Conservation (phyloP, 2,329 filamentous ascomycete genomes). For the Coleophoma crateriformis region DNA sequence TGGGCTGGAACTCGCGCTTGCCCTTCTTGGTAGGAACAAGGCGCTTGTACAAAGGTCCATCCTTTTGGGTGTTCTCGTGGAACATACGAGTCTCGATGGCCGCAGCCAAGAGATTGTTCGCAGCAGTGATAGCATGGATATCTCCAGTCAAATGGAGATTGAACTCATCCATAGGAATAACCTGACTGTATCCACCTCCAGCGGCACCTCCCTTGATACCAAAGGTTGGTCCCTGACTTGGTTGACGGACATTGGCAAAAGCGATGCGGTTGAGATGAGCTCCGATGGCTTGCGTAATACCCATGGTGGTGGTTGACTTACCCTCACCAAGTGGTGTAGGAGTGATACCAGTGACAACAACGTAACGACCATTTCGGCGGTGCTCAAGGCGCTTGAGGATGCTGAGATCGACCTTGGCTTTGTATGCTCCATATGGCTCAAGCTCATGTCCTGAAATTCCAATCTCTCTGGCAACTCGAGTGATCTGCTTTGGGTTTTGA, state of each 20-base stretch:
- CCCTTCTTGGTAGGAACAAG: constrained; percentile 88
- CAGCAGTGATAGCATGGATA: constrained; percentile 94
- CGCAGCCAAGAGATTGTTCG: constrained; percentile 93
- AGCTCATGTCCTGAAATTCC: constrained; percentile 86
- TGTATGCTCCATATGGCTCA: constrained; percentile 91
- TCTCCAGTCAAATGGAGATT: constrained; percentile 97
- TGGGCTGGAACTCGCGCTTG: constrained; percentile 75
- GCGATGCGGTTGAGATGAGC: constrained; percentile 82
- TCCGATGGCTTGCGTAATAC: constrained; percentile 85
- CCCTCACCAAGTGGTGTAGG: constrained; percentile 95
- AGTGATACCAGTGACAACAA: constrained; percentile 92
- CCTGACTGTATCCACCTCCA: constrained; percentile 95
- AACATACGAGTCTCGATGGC: constrained; percentile 98
- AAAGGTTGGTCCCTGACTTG: constrained; percentile 95
- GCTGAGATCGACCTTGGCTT: constrained; percentile 87
- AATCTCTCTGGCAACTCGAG: constrained; percentile 74
- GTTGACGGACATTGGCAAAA: constrained; percentile 96
- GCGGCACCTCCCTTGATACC: constrained; percentile 98
- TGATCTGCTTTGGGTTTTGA: constrained; percentile 90
- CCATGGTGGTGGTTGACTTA: constrained; percentile 97
- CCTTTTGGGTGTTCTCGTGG: constrained; percentile 93
- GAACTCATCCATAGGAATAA: constrained; percentile 99
- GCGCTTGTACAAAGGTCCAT: constrained; percentile 79
- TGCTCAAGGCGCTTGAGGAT: constrained; percentile 81
- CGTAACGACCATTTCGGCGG: constrained; percentile 82